These are phyloP conservation scores for Phytophthora gonapodyides DNA, from an alignment of 352 stramenopile genomes.

Conservation along the genomic window DNA sequence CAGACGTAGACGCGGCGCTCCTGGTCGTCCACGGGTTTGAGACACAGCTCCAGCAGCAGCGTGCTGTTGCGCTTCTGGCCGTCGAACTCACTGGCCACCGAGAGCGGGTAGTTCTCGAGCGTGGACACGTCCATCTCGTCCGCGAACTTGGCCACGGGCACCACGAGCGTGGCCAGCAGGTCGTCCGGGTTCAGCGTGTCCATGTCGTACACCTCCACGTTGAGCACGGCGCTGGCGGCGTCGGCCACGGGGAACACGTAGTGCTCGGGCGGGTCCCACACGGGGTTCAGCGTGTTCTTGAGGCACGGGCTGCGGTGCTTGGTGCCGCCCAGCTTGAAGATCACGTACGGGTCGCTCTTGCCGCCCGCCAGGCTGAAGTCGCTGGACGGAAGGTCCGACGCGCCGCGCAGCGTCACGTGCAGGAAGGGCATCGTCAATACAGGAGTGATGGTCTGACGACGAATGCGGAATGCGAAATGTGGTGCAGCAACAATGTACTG, in stretches of 20 bases:
- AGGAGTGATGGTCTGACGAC: conserved; percentile 3
- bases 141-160: conserved; percentile 57
- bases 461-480: conserved; percentile 25
- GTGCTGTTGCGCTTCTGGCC: conserved; percentile 52
- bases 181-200: conserved; percentile 69
- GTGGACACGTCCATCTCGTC: conserved; percentile 47
- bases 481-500: background rate
- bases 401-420: conserved; percentile 51
- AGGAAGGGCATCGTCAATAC: conserved; percentile 48
- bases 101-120: conserved; percentile 56
- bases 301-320: conserved; percentile 64
- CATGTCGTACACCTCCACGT: conserved; percentile 67
- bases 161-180: conserved; percentile 56
- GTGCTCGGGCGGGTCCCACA: conserved; percentile 60
- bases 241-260: conserved; percentile 66
- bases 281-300: conserved; percentile 68
- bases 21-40: conserved; percentile 43
- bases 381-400: conserved; percentile 58
- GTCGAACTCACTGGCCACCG: conserved; percentile 46
- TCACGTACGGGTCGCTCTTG: conserved; percentile 81
- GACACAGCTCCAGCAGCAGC: conserved; percentile 60
- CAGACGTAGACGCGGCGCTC: conserved; percentile 52
- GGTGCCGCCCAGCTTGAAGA: conserved; percentile 53
- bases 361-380: conserved; percentile 61
- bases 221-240: conserved; percentile 46